Percentiles rank a stretch among this genome's conserved stretches.
phyloP scores from a whole-genome alignment of 179 eudicot species.

The Nepenthes alata region DNA sequence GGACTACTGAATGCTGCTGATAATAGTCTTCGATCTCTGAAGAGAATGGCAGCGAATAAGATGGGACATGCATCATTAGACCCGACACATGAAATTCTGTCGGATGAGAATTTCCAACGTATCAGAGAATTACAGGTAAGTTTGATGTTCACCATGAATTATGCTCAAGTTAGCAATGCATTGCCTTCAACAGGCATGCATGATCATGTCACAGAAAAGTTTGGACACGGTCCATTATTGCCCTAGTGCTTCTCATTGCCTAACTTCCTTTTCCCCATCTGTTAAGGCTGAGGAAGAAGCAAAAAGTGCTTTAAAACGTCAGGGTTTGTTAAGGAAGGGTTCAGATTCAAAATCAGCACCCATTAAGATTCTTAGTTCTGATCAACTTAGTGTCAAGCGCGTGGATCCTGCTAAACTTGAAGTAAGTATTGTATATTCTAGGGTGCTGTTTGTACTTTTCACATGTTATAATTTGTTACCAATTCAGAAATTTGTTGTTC shows the following conservation, averaged over 20 bases:
- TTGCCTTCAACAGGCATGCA: background rate
- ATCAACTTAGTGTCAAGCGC: conserved; percentile 57
- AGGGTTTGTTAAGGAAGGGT: conserved; percentile 51
- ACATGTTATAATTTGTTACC: background rate
- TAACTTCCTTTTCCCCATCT: background rate
- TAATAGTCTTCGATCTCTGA: conserved; percentile 73
- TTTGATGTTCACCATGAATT: conserved; percentile 3
- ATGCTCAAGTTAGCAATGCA: background rate
- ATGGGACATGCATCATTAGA: conserved; percentile 15
- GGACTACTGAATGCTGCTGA: conserved; percentile 54
- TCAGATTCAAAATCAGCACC: conserved; percentile 36
- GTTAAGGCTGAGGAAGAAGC: conserved; percentile 68
- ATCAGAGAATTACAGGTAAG: conserved; percentile 71
- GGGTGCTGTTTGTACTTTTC: background rate
- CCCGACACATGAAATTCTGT: conserved; percentile 54
- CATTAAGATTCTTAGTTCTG: conserved; percentile 61
- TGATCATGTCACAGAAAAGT: no score
- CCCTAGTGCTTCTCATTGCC: background rate
- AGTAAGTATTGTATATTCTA: conserved; percentile 25
- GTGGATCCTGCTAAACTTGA: conserved; percentile 75
- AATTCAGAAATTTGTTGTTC: no score
- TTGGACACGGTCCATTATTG: no score
- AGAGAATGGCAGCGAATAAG: conserved; percentile 57
- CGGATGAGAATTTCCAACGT: conserved; percentile 79
- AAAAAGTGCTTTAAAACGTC: conserved; percentile 41